Evolutionary conservation across 2,329 filamentous ascomycete species (phyloP).

Genomic region (Trichophyton schoenleinii): DNA sequence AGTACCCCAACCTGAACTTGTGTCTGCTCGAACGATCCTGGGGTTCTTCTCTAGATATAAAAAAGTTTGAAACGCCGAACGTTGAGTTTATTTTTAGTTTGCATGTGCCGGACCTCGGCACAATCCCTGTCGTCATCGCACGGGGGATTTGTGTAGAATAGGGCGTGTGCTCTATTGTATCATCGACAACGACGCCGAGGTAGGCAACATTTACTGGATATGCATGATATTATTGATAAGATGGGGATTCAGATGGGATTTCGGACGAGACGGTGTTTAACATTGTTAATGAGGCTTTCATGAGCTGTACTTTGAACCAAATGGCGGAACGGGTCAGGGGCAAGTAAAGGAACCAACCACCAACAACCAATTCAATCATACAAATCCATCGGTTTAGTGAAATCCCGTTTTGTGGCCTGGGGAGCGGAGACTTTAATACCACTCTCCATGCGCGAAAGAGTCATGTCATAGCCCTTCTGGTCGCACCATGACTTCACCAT

Average conservation of each 20-base stretch:
- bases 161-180: neutral
- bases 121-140: neutral
- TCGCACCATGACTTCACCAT: constrained; percentile 37
- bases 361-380: neutral
- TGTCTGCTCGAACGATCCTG: neutral
- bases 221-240: too few species aligned
- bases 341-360: neutral
- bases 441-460: constrained; percentile 33
- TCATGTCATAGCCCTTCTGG: constrained; percentile 34
- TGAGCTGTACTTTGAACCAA: neutral
- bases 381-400: constrained; percentile 1
- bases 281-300: neutral
- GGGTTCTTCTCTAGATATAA: neutral
- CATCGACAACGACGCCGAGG: too few species aligned
- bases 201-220: too few species aligned
- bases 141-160: neutral
- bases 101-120: neutral
- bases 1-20: too few species aligned
- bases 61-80: neutral
- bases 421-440: constrained; percentile 38
- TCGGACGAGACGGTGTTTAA: too few species aligned
- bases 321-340: neutral
- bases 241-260: neutral
- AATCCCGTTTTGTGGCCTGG: constrained; percentile 11
- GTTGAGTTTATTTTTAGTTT: neutral